Evolutionary conservation across 2,329 filamentous ascomycete genomes (phyloP).

Genomic region (Hymenotorrendiella dingleyae): DNA sequence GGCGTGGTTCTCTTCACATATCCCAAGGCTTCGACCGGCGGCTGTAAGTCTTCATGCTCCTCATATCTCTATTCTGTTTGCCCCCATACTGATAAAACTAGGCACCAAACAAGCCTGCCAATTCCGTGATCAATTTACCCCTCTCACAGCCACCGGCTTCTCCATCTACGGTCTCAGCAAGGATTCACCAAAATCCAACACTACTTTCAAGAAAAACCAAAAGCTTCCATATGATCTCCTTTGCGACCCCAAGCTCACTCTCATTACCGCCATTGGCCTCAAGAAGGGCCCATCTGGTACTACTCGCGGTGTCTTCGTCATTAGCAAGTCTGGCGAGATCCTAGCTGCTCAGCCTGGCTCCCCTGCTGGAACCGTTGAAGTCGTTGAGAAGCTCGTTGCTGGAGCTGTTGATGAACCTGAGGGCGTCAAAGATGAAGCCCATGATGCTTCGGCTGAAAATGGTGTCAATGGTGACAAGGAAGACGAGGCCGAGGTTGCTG

Average conservation of each 20-base stretch:
- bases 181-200: slow-evolving; percentile 87
- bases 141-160: slow-evolving; percentile 72
- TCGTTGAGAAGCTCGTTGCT: slow-evolving; percentile 65
- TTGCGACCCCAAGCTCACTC: slow-evolving; percentile 67
- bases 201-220: slow-evolving; percentile 86
- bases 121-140: slow-evolving; percentile 79
- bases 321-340: slow-evolving; percentile 77
- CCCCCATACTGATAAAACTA: slow-evolving; percentile 33
- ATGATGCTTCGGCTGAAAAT: slow-evolving; percentile 17
- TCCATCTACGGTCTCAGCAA: slow-evolving; percentile 84
- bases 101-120: slow-evolving; percentile 90
- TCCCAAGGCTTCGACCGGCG: slow-evolving; percentile 87
- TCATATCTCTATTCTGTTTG: not conserved
- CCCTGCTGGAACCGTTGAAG: slow-evolving; percentile 70
- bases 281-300: slow-evolving; percentile 80
- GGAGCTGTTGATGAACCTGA: slow-evolving; percentile 24
- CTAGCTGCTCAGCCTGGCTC: slow-evolving; percentile 69
- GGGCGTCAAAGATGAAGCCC: slow-evolving; percentile 19
- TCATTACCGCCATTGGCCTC: slow-evolving; percentile 83
- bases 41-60: slow-evolving; percentile 59
- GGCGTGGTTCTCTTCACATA: slow-evolving; percentile 95
- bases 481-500: slow-evolving; percentile 27
- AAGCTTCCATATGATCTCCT: slow-evolving; percentile 82
- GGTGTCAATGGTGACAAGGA: slow-evolving; percentile 23
- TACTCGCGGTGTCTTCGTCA: slow-evolving; percentile 78